Evolutionary conservation across 257 asterid genomes (phyloP).

Genomic region (Hygrophila difformis): DNA sequence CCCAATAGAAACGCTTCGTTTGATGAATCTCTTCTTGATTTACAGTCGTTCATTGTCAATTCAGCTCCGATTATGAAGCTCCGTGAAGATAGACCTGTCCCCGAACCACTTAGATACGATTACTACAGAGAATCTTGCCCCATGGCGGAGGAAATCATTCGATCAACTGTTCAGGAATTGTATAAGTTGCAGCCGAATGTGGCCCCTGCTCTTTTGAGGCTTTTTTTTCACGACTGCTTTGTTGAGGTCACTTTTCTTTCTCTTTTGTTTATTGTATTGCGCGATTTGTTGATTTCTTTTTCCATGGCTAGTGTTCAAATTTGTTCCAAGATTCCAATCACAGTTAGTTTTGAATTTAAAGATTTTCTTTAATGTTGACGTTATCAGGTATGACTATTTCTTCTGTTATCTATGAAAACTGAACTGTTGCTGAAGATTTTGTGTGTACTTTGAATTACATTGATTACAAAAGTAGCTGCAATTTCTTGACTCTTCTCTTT

Average conservation of each 20-base stretch:
- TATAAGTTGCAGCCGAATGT: constrained; percentile 20
- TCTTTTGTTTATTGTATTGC: too few species aligned
- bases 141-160: constrained; percentile 38
- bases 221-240: constrained; percentile 66
- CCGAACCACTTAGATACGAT: constrained; percentile 34
- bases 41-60: constrained; percentile 5
- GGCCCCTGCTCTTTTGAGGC: constrained; percentile 55
- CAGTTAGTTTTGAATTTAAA: not conserved
- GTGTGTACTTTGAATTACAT: not conserved
- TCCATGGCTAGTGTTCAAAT: too few species aligned
- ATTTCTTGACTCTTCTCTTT: too few species aligned
- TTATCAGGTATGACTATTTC: too few species aligned
- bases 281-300: too few species aligned
- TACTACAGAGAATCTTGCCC: constrained; percentile 55
- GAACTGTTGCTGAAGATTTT: not conserved
- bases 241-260: constrained; percentile 32
- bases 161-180: constrained; percentile 31
- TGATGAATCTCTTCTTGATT: not conserved
- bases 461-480: not conserved
- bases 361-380: too few species aligned
- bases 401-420: too few species aligned
- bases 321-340: not conserved
- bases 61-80: constrained; percentile 10
- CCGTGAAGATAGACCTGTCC: constrained; percentile 1
- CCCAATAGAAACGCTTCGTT: constrained; percentile 20